Evolutionary conservation across 2,329 filamentous ascomycete species (phyloP).

Genomic region (Pyrenochaeta sp.): DNA sequence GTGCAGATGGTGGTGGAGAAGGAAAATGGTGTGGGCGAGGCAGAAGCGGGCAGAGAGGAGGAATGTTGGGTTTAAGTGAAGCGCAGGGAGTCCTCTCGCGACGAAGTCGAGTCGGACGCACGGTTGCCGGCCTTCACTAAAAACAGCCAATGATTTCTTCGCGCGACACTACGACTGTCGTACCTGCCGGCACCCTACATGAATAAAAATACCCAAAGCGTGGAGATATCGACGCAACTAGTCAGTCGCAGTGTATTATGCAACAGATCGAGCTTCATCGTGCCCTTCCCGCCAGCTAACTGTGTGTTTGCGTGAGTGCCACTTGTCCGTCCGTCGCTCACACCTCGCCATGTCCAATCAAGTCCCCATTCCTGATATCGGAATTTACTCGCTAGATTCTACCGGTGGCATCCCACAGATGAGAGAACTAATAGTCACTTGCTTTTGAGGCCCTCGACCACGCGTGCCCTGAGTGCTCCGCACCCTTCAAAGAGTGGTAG

Average conservation of each 20-base stretch:
- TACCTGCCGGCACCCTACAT: neutral
- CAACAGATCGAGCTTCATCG: too few species aligned
- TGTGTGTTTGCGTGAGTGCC: neutral
- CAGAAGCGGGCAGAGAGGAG: slow-evolving; percentile 34
- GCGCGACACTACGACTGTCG: slow-evolving; percentile 10
- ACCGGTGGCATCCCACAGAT: too few species aligned
- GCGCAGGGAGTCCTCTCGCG: slow-evolving; percentile 30
- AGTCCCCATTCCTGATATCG: too few species aligned
- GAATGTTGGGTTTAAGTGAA: slow-evolving; percentile 43
- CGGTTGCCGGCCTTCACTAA: slow-evolving; percentile 33
- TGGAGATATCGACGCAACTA: too few species aligned
- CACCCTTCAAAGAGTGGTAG: neutral
- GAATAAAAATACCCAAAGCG: neutral
- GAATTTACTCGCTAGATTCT: too few species aligned
- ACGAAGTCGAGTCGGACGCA: slow-evolving; percentile 26
- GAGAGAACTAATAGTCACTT: neutral
- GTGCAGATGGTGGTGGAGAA: slow-evolving; percentile 27
- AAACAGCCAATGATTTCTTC: slow-evolving; percentile 30
- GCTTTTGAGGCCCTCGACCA: neutral
- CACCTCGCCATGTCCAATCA: neutral
- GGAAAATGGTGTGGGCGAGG: slow-evolving; percentile 15
- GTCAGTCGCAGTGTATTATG: too few species aligned
- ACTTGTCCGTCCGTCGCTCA: neutral
- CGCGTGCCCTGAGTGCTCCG: neutral
- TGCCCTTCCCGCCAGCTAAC: neutral